phyloP scores from a whole-genome alignment of 208 protist species.

The Leishmania arabica region DNA sequence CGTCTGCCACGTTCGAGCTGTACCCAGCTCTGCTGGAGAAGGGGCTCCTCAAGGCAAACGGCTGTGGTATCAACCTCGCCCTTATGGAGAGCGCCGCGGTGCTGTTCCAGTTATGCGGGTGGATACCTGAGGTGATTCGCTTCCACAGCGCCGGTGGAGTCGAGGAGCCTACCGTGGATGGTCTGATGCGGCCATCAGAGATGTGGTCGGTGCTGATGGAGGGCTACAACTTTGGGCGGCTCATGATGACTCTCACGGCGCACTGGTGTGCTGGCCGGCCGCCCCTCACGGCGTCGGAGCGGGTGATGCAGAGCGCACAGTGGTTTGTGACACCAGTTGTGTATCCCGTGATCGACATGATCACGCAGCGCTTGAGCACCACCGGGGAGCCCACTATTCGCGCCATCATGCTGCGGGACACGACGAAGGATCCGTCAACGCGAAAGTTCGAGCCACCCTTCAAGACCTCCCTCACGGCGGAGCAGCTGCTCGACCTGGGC shows the following conservation, averaged over 20 bases:
- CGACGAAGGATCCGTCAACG: conserved; percentile 20
- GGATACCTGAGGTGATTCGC: conserved; percentile 54
- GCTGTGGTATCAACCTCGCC: conserved; percentile 72
- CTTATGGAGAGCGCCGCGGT: conserved; percentile 71
- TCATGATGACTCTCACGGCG: conserved; percentile 26
- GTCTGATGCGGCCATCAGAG: conserved; percentile 18
- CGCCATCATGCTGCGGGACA: conserved; percentile 30
- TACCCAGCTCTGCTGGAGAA: conserved; percentile 78
- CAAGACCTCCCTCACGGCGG: conserved; percentile 20
- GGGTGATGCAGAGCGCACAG: background rate
- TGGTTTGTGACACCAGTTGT: conserved; percentile 6
- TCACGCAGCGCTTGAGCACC: conserved; percentile 10
- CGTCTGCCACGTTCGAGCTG: conserved; percentile 21
- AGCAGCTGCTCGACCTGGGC: conserved; percentile 29
- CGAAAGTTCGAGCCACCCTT: conserved; percentile 17
- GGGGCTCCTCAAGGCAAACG: conserved; percentile 74
- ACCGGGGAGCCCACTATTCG: conserved; percentile 8
- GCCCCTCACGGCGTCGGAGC: background rate
- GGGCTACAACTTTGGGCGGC: conserved; percentile 19
- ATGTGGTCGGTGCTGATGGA: conserved; percentile 24
- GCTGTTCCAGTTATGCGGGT: conserved; percentile 77
- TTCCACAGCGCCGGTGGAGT: background rate
- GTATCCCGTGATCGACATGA: conserved; percentile 26
- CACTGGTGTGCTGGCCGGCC: conserved; percentile 1
- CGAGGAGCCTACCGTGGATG: conserved; percentile 11